phyloP scores from a whole-genome alignment of 257 asterid species.

The Leptodermis oblonga region DNA sequence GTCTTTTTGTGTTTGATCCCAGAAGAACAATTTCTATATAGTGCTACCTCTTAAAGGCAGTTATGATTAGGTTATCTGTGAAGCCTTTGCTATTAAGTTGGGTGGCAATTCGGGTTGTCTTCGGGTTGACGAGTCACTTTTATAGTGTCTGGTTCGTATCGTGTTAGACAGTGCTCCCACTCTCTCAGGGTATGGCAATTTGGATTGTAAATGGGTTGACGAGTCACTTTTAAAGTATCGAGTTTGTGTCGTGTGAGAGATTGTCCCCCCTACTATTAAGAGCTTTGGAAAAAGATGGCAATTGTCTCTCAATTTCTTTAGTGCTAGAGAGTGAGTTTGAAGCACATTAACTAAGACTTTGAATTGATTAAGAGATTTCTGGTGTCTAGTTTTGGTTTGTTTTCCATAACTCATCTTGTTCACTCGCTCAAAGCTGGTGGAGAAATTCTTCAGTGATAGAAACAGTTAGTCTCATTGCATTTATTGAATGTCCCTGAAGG shows the following conservation, averaged over 20 bases:
- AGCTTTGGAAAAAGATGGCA: neutral
- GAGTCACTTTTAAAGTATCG: no score
- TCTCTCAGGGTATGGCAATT: no score
- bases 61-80: neutral
- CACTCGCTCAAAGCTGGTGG: neutral
- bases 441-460: neutral
- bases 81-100: no score
- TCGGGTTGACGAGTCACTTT: no score
- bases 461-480: neutral
- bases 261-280: no score
- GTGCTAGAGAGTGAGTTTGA: neutral
- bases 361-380: neutral
- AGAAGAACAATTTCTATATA: neutral
- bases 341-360: neutral
- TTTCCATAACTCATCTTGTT: neutral
- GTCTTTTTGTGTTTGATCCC: neutral
- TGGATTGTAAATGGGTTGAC: no score
- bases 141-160: no score
- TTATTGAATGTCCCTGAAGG: conserved; percentile 38
- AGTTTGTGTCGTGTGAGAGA: no score
- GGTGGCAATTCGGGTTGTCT: no score
- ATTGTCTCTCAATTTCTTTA: neutral
- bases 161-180: no score
- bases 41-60: neutral
- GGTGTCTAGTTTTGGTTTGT: neutral